Conservation (phyloP, 768 basidiomycete genomes). For the Dioszegia crocea region DNA sequence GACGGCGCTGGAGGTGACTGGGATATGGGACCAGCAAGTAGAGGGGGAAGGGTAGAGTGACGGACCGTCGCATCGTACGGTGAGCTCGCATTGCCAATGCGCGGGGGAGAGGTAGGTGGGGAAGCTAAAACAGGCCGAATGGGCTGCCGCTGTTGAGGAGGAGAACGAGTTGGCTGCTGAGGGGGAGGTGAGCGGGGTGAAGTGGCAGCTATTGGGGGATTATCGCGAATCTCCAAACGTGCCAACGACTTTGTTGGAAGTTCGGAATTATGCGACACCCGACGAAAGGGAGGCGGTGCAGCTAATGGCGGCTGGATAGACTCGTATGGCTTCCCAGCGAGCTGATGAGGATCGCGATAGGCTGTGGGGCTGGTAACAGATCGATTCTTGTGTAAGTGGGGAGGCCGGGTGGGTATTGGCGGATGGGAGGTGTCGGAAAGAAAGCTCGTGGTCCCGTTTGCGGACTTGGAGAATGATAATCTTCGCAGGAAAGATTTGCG, state of each 20-base stretch:
- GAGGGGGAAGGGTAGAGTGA: not conserved
- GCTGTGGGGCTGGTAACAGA: not conserved
- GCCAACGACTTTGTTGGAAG: not conserved
- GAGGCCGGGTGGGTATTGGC: not conserved
- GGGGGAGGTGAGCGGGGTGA: too few relatives aligned
- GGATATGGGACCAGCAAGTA: not conserved
- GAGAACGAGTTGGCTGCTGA: not conserved
- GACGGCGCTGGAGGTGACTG: not conserved
- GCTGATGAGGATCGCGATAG: not conserved
- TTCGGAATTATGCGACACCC: not conserved
- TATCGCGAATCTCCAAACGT: not conserved
- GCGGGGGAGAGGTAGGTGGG: constrained; percentile 9
- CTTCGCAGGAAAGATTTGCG: constrained; percentile 5
- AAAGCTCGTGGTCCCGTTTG: not conserved
- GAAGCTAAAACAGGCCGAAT: constrained; percentile 32
- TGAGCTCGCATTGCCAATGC: not conserved
- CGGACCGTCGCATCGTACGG: not conserved
- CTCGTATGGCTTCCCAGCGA: constrained; percentile 21
- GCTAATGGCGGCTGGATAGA: constrained; percentile 4
- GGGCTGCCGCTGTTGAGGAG: constrained; percentile 1
- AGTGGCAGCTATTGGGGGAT: too few relatives aligned
- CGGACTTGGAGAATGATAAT: constrained; percentile 3
- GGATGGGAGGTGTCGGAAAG: not conserved
- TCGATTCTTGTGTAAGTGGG: not conserved
- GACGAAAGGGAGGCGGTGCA: not conserved